phyloP scores from a whole-genome alignment of 345 rosid genomes.

The Acer campestre region DNA sequence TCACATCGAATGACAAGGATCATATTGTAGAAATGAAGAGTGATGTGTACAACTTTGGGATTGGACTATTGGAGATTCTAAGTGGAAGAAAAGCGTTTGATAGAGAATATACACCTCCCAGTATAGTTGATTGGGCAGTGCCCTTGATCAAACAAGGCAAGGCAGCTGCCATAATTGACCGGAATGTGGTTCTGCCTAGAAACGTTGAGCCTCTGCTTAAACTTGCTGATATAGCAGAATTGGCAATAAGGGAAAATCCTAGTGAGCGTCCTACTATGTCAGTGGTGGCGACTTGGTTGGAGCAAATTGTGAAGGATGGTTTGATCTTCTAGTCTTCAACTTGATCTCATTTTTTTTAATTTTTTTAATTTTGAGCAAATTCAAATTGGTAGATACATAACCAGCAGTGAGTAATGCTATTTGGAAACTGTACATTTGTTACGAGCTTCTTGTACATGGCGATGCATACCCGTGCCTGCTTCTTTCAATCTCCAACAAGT shows the following conservation, averaged over 20 bases:
- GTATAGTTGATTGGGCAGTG: slow-evolving; percentile 72
- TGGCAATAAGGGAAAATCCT: slow-evolving; percentile 68
- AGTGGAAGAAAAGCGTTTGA: slow-evolving; percentile 87
- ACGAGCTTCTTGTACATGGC: slow-evolving; percentile 43
- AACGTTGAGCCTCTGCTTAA: slow-evolving; percentile 85
- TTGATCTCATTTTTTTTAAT: slow-evolving; percentile 2
- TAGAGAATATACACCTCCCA: slow-evolving; percentile 58
- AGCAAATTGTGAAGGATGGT: slow-evolving; percentile 68
- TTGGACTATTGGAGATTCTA: slow-evolving; percentile 75
- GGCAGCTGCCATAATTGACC: slow-evolving; percentile 68
- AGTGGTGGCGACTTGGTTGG: slow-evolving; percentile 62
- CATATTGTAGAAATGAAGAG: slow-evolving; percentile 44
- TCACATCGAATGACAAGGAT: slow-evolving; percentile 58
- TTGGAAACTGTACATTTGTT: slow-evolving; percentile 48
- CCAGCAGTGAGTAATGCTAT: slow-evolving; percentile 22
- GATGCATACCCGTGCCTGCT: slow-evolving; percentile 16
- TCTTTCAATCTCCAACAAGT: slow-evolving; percentile 23
- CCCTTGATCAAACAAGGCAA: slow-evolving; percentile 69
- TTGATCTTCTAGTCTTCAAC: slow-evolving; percentile 45
- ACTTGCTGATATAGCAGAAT: slow-evolving; percentile 76
- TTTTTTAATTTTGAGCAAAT: not conserved
- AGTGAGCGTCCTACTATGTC: slow-evolving; percentile 70
- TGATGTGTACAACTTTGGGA: slow-evolving; percentile 75
- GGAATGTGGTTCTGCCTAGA: slow-evolving; percentile 61
- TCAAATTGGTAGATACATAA: slow-evolving; percentile 17